These are phyloP conservation scores for Medicago arabica DNA, from an alignment of 306 rosid species.

Conservation along the genomic window DNA sequence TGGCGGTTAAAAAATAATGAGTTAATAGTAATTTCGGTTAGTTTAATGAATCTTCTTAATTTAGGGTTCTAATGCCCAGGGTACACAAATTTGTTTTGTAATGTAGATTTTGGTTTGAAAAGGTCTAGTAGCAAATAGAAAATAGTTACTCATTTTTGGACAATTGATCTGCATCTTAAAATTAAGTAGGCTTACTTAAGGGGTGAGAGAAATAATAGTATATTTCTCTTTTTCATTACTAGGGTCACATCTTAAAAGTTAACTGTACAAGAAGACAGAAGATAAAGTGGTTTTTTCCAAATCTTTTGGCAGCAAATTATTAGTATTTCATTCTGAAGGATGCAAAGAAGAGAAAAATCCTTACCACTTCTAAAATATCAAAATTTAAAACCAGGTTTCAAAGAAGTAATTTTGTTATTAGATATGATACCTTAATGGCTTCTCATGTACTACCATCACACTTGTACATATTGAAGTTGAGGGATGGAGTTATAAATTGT, in stretches of 20 bases:
- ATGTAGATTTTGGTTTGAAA: conserved; percentile 10
- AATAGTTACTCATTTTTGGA: background rate
- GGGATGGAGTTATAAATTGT: background rate
- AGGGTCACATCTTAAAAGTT: background rate
- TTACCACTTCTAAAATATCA: too few species aligned
- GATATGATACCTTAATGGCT: background rate
- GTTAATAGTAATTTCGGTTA: conserved; percentile 2
- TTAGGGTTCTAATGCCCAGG: conserved; percentile 23
- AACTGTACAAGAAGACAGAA: background rate
- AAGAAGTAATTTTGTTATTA: background rate
- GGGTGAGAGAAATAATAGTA: conserved; percentile 7
- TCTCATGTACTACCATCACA: background rate
- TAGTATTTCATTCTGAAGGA: too few species aligned
- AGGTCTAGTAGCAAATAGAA: conserved; percentile 18
- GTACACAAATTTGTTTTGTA: background rate
- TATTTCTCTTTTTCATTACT: background rate
- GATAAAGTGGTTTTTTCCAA: background rate
- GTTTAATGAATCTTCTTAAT: conserved; percentile 28
- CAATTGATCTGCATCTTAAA: background rate
- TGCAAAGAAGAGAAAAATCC: too few species aligned
- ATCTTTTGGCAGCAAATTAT: background rate
- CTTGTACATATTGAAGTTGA: background rate
- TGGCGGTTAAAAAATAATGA: conserved; percentile 13
- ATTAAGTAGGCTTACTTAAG: conserved; percentile 8
- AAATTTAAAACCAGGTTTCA: background rate